phyloP scores from a whole-genome alignment of 148 eudicot genomes.

The Pharnaceum exiguum region DNA sequence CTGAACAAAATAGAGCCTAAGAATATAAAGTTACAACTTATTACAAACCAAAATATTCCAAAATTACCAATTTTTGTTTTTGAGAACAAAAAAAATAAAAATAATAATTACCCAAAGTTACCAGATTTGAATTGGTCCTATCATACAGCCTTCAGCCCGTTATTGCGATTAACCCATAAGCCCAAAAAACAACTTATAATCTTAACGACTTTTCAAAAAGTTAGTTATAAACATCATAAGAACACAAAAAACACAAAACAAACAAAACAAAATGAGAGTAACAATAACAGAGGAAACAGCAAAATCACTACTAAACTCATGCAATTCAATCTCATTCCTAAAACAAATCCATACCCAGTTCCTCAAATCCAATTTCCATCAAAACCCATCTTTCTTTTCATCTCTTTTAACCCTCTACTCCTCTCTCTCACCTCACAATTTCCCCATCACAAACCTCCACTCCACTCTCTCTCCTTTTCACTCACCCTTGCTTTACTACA shows the following conservation, averaged over 20 bases:
- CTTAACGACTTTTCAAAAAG: slow-evolving; percentile 4
- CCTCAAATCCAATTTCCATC: slow-evolving; percentile 14
- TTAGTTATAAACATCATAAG: too few relatives aligned
- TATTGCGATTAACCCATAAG: too few relatives aligned
- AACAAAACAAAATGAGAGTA: too few relatives aligned
- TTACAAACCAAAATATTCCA: too few relatives aligned
- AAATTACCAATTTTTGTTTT: too few relatives aligned
- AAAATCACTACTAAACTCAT: slow-evolving; percentile 4
- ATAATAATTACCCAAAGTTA: too few relatives aligned
- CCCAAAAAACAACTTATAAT: too few relatives aligned
- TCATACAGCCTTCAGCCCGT: too few relatives aligned
- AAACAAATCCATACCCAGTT: slow-evolving; percentile 32
- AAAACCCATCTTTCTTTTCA: slow-evolving; percentile 10
- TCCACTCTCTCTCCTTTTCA: slow-evolving; percentile 14
- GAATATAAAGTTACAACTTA: too few relatives aligned
- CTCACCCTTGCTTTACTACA: slow-evolving; percentile 13
- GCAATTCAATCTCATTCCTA: slow-evolving; percentile 25
- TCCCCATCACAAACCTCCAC: slow-evolving; percentile 8
- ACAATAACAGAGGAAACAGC: slow-evolving; percentile 9
- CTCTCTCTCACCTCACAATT: slow-evolving; percentile 23
- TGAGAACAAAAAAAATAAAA: too few relatives aligned
- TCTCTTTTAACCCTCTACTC: slow-evolving; percentile 19
- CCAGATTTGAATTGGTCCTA: too few relatives aligned
- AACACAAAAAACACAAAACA: slow-evolving; percentile 15
- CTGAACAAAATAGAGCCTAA: too few relatives aligned